These are phyloP conservation scores for Calonectria hawksworthii DNA, from an alignment of 2,329 filamentous ascomycete species.

Conservation along the genomic window DNA sequence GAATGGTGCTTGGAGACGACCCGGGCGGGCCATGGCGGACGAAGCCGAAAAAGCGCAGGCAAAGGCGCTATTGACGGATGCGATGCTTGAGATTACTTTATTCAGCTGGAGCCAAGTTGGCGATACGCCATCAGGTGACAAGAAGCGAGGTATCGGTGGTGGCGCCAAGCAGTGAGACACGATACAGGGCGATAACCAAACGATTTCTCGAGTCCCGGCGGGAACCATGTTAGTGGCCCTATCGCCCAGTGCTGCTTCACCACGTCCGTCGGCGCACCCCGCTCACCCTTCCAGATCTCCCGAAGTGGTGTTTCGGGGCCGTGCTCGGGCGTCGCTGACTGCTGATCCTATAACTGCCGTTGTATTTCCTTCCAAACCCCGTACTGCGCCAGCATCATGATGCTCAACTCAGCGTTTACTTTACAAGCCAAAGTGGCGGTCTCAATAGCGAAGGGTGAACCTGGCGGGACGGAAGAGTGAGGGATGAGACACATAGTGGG, in stretches of 20 bases:
- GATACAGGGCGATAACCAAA: slow-evolving; percentile 5
- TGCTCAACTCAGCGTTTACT: not conserved
- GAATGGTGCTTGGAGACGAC: not conserved
- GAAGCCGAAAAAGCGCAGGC: not conserved
- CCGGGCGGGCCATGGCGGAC: slow-evolving; percentile 24
- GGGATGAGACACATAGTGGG: slow-evolving; percentile 10
- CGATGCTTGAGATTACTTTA: slow-evolving; percentile 5
- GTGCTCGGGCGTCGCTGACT: not conserved
- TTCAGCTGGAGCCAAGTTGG: not conserved
- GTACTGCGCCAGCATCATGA: not conserved
- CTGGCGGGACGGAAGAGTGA: not conserved
- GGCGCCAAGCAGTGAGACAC: slow-evolving; percentile 22
- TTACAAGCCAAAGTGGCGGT: not conserved
- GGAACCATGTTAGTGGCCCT: slow-evolving; percentile 12
- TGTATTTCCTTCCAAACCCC: not conserved
- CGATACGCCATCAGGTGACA: not conserved
- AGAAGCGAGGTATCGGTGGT: slow-evolving; percentile 23
- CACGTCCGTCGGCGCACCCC: not conserved
- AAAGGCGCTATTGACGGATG: slow-evolving; percentile 1
- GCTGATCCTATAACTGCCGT: not conserved
- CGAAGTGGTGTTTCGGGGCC: not conserved
- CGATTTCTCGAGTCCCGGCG: slow-evolving; percentile 12
- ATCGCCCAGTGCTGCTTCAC: not conserved
- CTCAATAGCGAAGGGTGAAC: not conserved
- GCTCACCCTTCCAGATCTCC: not conserved